phyloP scores from a whole-genome alignment of 108 stramenopile species.

The Pinguiococcus pyrenoidosus region DNA sequence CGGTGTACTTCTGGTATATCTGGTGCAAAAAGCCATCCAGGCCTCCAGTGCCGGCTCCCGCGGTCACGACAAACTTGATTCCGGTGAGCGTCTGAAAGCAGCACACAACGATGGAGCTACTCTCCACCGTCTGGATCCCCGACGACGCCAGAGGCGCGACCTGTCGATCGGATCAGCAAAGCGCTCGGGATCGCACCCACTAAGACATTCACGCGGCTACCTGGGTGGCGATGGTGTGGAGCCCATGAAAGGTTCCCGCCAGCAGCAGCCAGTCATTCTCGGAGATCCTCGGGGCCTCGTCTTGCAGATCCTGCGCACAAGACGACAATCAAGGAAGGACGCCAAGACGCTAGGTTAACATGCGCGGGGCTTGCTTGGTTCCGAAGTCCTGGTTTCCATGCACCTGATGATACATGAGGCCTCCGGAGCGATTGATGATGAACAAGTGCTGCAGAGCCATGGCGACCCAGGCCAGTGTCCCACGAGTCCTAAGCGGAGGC shows the following conservation, averaged over 20 bases:
- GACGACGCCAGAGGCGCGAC: constrained; percentile 40
- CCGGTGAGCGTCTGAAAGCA: constrained; percentile 42
- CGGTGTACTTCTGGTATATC: constrained; percentile 43
- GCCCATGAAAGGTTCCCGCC: constrained; percentile 47
- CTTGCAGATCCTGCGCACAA: constrained; percentile 19
- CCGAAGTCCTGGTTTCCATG: background rate
- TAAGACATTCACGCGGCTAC: too few species aligned
- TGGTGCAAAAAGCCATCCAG: constrained; percentile 29
- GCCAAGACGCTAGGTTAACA: background rate
- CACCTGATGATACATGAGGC: constrained; percentile 42
- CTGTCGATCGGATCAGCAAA: constrained; percentile 7
- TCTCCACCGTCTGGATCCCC: constrained; percentile 45
- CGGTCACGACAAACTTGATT: constrained; percentile 46
- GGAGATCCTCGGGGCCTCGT: constrained; percentile 25
- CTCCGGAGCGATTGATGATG: constrained; percentile 46
- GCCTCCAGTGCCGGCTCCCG: constrained; percentile 31
- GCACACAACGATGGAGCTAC: constrained; percentile 33
- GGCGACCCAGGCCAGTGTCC: too few species aligned
- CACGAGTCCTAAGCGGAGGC: too few species aligned
- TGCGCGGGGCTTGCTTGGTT: background rate
- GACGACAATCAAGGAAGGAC: too few species aligned
- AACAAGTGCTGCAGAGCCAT: constrained; percentile 23
- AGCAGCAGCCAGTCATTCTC: constrained; percentile 44
- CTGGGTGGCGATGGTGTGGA: constrained; percentile 48
- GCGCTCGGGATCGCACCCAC: too few species aligned